Conservation (phyloP, 306 rosid species). For the Parietaria judaica region DNA sequence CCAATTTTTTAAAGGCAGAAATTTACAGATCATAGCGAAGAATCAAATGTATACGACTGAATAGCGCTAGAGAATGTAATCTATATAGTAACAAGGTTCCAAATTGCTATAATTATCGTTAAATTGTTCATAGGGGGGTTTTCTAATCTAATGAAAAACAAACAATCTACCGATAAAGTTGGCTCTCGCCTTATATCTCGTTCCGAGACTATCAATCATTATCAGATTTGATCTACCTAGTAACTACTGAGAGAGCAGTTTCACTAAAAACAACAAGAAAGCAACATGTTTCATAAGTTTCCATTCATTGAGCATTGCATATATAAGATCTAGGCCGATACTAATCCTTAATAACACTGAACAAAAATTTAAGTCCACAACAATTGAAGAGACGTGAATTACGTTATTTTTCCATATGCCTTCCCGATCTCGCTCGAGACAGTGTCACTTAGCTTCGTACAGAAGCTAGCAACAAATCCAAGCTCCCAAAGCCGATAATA, state of each 20-base stretch:
- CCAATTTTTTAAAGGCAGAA: constrained; percentile 1
- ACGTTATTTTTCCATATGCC: constrained; percentile 92
- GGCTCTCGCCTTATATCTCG: no score
- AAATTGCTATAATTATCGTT: no score
- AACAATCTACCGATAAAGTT: no score
- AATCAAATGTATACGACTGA: not conserved
- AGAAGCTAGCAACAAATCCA: constrained; percentile 93
- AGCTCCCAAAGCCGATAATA: constrained; percentile 67
- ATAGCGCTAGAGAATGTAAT: not conserved
- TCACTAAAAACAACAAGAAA: not conserved
- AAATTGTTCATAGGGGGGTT: no score
- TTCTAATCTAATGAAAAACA: no score
- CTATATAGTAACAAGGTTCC: no score
- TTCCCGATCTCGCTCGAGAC: constrained; percentile 98
- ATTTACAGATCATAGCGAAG: constrained; percentile 10
- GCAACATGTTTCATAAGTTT: not conserved
- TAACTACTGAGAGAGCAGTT: not conserved
- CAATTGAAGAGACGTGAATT: constrained; percentile 23
- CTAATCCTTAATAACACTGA: not conserved
- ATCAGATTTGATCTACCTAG: no score
- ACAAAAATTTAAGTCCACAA: not conserved
- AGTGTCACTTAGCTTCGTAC: constrained; percentile 93
- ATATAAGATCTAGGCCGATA: not conserved
- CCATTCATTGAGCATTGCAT: not conserved
- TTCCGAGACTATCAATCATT: no score